Evolutionary conservation across 106 monocot genomes (phyloP), one percentile per base, ranked within the genome.

Genomic region (Vanilla planifolia): DNA sequence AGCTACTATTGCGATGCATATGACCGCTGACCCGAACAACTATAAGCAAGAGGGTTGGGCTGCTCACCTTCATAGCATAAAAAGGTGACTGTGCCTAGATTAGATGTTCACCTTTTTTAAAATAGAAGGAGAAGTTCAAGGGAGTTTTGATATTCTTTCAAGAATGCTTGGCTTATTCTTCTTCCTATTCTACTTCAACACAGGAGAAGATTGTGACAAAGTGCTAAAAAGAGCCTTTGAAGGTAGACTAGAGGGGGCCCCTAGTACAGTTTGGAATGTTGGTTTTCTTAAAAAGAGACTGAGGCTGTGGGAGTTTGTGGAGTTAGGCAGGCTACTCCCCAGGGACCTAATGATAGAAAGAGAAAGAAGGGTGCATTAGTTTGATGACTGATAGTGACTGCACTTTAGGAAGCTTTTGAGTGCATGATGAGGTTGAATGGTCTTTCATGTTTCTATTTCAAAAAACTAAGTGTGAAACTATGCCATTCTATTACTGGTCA

Each of bases 1-100:
- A 20, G 59, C 59, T 59, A 36, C 37, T n/a, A 45, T 45, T 45
- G 13, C 11, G 13, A 45, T 17, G 20, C n/a, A 20, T 17, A 45
- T 17, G 45, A 45, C 45, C 45, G 45, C 45, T 45, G 2, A 50
- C 50, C 50, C 50, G 22, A 25, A 50, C 50, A 5, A 50, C 50
- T 50, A 23, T 50, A 50, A 50, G 22, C 25, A 51, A 15, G 51
- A 28, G 51, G 51, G 51, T 28, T 27, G 51, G 51, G 51, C 19
- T 48, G 48, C 48, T 48, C 48, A 6, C 51, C 51, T 51, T 51
- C 61, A 61, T 61, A 61, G 61, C 34, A 59, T 36, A 36, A 9
- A 4, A 9, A 4, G 6, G 6, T 37, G 9, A 4, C 9, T 4
- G 37, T 4, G 37, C 37, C 37, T 37, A 43, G 26, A 13, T 44